Evolutionary conservation across 2,329 filamentous ascomycete genomes (phyloP).

Genomic region (Exophiala phaeomuriformis): DNA sequence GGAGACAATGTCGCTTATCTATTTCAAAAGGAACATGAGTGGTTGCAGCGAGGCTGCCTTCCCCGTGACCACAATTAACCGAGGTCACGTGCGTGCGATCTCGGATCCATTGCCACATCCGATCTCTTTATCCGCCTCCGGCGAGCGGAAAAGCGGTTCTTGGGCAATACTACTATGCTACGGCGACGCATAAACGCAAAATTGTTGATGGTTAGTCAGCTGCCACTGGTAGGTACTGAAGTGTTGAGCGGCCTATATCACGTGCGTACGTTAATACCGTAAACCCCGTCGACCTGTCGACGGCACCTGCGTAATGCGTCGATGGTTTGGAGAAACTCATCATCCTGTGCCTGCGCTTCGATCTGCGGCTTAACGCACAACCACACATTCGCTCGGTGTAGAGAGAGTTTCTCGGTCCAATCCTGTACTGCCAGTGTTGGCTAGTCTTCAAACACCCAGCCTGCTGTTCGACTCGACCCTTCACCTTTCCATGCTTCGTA

Average conservation of each 20-base stretch:
- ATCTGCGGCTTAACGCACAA: no score
- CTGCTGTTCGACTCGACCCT: background rate
- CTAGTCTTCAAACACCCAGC: background rate
- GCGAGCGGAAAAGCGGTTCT: background rate
- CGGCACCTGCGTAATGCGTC: no score
- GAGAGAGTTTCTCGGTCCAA: background rate
- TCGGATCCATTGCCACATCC: background rate
- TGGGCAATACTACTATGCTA: background rate
- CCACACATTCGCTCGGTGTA: no score
- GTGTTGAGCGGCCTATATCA: no score
- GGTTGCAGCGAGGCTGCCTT: no score
- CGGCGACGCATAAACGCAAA: background rate
- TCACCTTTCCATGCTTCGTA: slow-evolving; percentile 13
- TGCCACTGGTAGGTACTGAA: no score
- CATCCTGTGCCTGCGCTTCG: no score
- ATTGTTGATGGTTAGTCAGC: background rate
- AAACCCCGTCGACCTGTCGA: no score
- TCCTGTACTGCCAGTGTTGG: background rate
- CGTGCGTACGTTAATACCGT: no score
- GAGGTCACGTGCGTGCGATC: background rate
- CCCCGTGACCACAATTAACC: background rate
- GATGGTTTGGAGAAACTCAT: no score
- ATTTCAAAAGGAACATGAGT: no score
- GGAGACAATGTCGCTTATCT: background rate
- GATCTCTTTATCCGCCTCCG: background rate